phyloP scores from a whole-genome alignment of 2,329 filamentous ascomycete genomes.

The Metarhizium humberi region DNA sequence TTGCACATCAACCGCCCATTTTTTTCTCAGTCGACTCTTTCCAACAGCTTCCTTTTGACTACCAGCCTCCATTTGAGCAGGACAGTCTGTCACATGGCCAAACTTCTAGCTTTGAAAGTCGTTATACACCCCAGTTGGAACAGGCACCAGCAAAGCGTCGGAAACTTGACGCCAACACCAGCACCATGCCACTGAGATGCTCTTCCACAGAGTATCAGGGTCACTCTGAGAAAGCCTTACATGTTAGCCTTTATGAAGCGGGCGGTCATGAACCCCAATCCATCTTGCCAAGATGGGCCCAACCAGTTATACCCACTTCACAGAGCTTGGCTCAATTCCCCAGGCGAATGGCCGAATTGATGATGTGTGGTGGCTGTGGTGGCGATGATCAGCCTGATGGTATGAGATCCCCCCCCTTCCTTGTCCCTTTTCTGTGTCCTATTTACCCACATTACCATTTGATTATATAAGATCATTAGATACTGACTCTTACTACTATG shows the following conservation, averaged over 20 bases:
- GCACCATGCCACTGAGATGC: conserved; percentile 20
- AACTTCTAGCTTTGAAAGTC: conserved; percentile 20
- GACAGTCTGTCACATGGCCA: conserved; percentile 21
- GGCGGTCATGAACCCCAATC: conserved; percentile 10
- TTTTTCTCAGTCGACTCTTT: conserved; percentile 9
- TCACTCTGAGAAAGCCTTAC: background rate
- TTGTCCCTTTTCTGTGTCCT: background rate
- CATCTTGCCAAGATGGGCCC: conserved; percentile 13
- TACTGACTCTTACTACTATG: background rate
- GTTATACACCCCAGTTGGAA: conserved; percentile 16
- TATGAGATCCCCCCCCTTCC: conserved; percentile 12
- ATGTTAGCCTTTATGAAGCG: background rate
- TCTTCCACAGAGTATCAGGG: conserved; percentile 4
- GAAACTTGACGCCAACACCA: conserved; percentile 17
- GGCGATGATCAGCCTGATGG: conserved; percentile 19
- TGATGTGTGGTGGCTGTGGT: conserved; percentile 25
- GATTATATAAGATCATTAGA: background rate
- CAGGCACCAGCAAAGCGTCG: conserved; percentile 21
- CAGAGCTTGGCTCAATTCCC: conserved; percentile 16
- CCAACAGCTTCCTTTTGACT: conserved; percentile 9
- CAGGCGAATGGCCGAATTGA: conserved; percentile 18
- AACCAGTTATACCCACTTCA: conserved; percentile 13
- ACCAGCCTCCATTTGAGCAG: conserved; percentile 17
- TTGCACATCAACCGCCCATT: conserved; percentile 11
- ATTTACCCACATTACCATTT: background rate